A percentile compares a stretch with the other conserved stretches of the same genome.
phyloP scores from a whole-genome alignment of 2,329 filamentous ascomycete species.

The Epichloe glyceriae region DNA sequence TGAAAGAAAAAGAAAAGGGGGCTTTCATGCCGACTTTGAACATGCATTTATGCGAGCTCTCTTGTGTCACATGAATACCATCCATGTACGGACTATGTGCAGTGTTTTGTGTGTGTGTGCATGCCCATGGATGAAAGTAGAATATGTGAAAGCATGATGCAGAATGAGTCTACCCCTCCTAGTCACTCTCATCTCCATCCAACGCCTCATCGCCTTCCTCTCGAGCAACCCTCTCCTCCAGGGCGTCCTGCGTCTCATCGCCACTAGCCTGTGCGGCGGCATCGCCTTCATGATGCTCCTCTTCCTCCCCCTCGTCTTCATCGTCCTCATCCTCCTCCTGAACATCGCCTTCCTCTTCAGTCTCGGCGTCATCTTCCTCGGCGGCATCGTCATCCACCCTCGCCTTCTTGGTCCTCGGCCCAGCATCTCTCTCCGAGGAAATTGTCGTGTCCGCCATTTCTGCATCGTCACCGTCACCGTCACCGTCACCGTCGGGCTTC shows the following conservation, averaged over 20 bases:
- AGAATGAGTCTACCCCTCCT: conserved; percentile 2
- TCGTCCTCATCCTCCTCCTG: conserved; percentile 28
- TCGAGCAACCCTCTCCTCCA: conserved; percentile 34
- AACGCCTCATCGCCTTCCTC: conserved; percentile 47
- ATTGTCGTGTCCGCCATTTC: conserved; percentile 25
- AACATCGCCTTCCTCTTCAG: conserved; percentile 25
- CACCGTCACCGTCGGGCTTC: conserved; percentile 29
- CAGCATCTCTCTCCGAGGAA: conserved; percentile 17
- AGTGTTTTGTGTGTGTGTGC: too few relatives aligned
- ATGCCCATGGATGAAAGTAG: too few relatives aligned
- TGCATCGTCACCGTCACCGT: conserved; percentile 19
- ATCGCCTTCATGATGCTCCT: conserved; percentile 26
- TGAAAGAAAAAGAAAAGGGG: not conserved
- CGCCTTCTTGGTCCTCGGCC: conserved; percentile 29
- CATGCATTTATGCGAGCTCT: too few relatives aligned
- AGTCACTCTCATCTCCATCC: conserved; percentile 49
- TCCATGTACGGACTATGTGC: too few relatives aligned
- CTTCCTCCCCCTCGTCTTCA: conserved; percentile 28
- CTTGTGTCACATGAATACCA: too few relatives aligned
- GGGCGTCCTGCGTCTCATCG: conserved; percentile 39
- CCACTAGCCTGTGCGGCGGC: conserved; percentile 23
- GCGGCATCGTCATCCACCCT: conserved; percentile 19
- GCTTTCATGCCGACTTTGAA: not conserved
- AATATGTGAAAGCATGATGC: too few relatives aligned
- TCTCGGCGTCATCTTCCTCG: conserved; percentile 14